Evolutionary conservation across 1,284 basidiomycete species (phyloP).

Genomic region (Ustilago trichophora): DNA sequence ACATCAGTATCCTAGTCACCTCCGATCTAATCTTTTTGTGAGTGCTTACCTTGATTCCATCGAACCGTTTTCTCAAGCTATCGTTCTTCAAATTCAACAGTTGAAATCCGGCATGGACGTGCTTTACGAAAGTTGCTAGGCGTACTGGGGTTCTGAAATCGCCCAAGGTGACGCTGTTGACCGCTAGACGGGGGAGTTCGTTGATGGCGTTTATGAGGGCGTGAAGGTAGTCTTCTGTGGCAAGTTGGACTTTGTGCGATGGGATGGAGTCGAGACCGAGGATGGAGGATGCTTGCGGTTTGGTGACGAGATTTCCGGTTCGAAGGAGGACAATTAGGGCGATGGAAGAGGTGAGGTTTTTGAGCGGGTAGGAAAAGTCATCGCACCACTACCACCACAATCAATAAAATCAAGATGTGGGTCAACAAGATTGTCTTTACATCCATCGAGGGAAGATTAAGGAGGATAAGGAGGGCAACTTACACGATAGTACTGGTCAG

Average conservation of each 20-base stretch:
- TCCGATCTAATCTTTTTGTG: too few relatives aligned
- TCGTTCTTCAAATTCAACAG: constrained; percentile 66
- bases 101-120: constrained; percentile 61
- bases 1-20: too few relatives aligned
- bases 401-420: neutral
- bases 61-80: constrained; percentile 59
- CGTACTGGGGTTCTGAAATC: constrained; percentile 58
- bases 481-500: constrained; percentile 37
- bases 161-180: constrained; percentile 50
- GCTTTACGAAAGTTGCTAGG: constrained; percentile 58
- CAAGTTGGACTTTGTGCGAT: constrained; percentile 21
- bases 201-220: constrained; percentile 56
- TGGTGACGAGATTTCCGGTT: constrained; percentile 46
- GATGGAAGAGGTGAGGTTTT: constrained; percentile 22
- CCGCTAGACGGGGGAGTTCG: constrained; percentile 51
- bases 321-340: constrained; percentile 30
- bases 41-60: constrained; percentile 64
- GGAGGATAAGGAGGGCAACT: neutral
- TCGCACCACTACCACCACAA: constrained; percentile 19
- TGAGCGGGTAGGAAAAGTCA: constrained; percentile 25
- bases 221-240: constrained; percentile 62
- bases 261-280: constrained; percentile 17
- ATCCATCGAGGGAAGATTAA: neutral
- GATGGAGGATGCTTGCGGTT: constrained; percentile 22
- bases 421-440: too few relatives aligned